phyloP scores from a whole-genome alignment of 2,329 filamentous ascomycete species.

The Venturia carpophila region DNA sequence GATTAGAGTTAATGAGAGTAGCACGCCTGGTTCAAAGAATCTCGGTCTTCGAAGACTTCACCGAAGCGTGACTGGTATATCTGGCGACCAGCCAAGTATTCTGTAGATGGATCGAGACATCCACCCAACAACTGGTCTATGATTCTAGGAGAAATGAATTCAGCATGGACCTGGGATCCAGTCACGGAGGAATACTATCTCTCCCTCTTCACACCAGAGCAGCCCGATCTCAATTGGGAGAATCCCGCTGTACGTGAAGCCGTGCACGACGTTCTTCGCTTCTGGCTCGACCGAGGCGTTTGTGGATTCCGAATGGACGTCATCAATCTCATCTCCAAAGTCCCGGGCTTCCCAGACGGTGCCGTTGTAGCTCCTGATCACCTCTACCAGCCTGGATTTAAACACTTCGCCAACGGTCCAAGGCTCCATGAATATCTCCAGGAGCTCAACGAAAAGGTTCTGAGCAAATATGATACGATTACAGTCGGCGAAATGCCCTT shows the following conservation, averaged over 20 bases:
- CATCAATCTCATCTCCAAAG: slow-evolving; percentile 43
- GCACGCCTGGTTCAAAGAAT: slow-evolving; percentile 52
- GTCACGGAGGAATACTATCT: slow-evolving; percentile 41
- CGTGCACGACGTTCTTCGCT: slow-evolving; percentile 40
- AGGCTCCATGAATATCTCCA: slow-evolving; percentile 51
- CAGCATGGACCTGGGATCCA: slow-evolving; percentile 41
- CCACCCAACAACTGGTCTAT: slow-evolving; percentile 50
- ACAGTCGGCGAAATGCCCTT: slow-evolving; percentile 56
- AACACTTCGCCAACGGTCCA: slow-evolving; percentile 50
- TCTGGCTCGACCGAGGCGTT: slow-evolving; percentile 42
- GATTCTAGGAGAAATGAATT: slow-evolving; percentile 33
- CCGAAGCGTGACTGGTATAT: slow-evolving; percentile 57
- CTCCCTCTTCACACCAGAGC: slow-evolving; percentile 39
- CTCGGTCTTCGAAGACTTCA: slow-evolving; percentile 43
- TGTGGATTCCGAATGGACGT: slow-evolving; percentile 43
- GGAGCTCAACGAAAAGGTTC: slow-evolving; percentile 44
- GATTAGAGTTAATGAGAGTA: slow-evolving; percentile 26
- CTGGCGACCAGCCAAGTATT: slow-evolving; percentile 52
- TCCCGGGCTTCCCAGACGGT: slow-evolving; percentile 37
- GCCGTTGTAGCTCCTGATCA: slow-evolving; percentile 33
- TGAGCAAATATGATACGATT: slow-evolving; percentile 50
- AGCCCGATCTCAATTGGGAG: slow-evolving; percentile 44
- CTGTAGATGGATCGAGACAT: slow-evolving; percentile 44
- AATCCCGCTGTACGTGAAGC: slow-evolving; percentile 37
- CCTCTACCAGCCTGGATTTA: slow-evolving; percentile 41